Evolutionary conservation across 441 rosid species (phyloP).

Genomic region (Syzygium syzygioides): DNA sequence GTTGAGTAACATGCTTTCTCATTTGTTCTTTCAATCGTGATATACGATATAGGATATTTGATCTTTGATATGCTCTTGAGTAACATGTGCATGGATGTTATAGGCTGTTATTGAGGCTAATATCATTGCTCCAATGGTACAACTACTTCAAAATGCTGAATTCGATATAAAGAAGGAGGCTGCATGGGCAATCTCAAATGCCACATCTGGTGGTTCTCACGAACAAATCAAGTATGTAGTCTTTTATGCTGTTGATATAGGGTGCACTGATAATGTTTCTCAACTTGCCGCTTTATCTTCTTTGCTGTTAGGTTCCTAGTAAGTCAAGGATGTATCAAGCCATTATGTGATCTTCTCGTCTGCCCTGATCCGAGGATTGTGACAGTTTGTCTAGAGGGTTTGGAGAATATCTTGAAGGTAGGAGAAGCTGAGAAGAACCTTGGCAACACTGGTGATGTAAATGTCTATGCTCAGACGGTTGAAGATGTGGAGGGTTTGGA

Average conservation of each 20-base stretch:
- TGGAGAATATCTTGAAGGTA: constrained; percentile 50
- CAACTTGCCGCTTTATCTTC: not conserved
- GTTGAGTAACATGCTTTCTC: not conserved
- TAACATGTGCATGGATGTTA: not conserved
- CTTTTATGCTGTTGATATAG: not conserved
- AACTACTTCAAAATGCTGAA: constrained; percentile 38
- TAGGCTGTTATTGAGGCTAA: constrained; percentile 48
- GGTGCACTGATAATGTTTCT: not conserved
- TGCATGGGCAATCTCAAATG: constrained; percentile 56
- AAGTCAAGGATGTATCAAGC: constrained; percentile 44
- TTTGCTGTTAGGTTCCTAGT: constrained; percentile 35
- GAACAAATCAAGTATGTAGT: constrained; percentile 46
- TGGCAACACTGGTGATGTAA: constrained; percentile 2
- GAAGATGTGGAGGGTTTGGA: constrained; percentile 15
- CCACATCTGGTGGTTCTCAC: constrained; percentile 47
- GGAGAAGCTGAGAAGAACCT: constrained; percentile 28
- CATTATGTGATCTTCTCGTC: constrained; percentile 45
- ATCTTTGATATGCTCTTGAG: not conserved
- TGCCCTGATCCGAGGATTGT: constrained; percentile 54
- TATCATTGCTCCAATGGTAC: constrained; percentile 26
- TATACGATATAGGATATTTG: not conserved
- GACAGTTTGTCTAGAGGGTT: constrained; percentile 39
- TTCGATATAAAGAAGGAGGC: constrained; percentile 61
- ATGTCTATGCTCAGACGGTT: constrained; percentile 7
- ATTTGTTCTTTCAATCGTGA: not conserved